Evolutionary conservation across 2,329 filamentous ascomycete genomes (phyloP).

Genomic region (Trichoderma afroharzianum): DNA sequence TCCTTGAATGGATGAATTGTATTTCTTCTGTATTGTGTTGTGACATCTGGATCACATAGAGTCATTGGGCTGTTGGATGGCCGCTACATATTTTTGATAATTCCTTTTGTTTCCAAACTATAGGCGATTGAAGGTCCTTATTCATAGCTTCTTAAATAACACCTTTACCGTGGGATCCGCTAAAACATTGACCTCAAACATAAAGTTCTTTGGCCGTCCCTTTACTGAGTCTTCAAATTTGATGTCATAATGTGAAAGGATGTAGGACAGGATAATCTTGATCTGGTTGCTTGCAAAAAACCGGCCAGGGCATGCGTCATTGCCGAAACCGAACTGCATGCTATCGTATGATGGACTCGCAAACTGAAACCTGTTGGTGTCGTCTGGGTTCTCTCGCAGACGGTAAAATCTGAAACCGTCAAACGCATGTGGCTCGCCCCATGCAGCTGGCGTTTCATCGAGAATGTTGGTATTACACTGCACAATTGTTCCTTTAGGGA

Average conservation of each 20-base stretch:
- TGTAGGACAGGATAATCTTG: slow-evolving; percentile 48
- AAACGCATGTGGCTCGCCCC: slow-evolving; percentile 32
- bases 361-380: slow-evolving; percentile 36
- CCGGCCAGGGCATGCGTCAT: slow-evolving; percentile 49
- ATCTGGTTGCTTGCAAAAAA: slow-evolving; percentile 51
- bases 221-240: slow-evolving; percentile 27
- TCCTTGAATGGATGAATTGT: not conserved
- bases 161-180: not conserved
- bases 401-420: slow-evolving; percentile 46
- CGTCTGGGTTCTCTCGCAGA: slow-evolving; percentile 33
- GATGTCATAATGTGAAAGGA: slow-evolving; percentile 49
- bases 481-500: slow-evolving; percentile 41
- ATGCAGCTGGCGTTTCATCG: slow-evolving; percentile 12
- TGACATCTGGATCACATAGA: not conserved
- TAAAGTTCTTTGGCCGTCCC: not conserved
- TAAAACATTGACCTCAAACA: not conserved
- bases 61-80: not conserved
- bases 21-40: not conserved
- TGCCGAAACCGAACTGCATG: slow-evolving; percentile 51
- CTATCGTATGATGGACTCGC: slow-evolving; percentile 46
- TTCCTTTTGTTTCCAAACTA: not conserved
- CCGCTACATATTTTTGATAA: not conserved
- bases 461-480: slow-evolving; percentile 10
- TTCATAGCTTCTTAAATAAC: not conserved
- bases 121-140: not conserved